phyloP scores from a whole-genome alignment of 2,329 filamentous ascomycete genomes.

The Aspergillus clavatus region DNA sequence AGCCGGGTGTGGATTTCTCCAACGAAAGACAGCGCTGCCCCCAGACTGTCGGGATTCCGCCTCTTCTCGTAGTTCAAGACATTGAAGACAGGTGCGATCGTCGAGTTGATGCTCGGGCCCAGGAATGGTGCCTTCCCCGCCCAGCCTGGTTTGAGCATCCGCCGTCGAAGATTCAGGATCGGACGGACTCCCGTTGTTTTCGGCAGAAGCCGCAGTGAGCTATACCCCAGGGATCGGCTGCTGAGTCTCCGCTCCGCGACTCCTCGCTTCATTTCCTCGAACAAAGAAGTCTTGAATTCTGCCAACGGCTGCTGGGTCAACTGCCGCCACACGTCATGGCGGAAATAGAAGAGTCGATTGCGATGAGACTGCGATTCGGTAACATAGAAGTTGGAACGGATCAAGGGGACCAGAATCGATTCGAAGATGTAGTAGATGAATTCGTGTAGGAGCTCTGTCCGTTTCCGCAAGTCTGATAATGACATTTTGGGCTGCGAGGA shows the following conservation, averaged over 20 bases:
- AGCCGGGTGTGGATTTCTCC: conserved; percentile 73
- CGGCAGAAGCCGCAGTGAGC: conserved; percentile 74
- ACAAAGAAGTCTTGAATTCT: conserved; percentile 65
- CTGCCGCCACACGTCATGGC: conserved; percentile 83
- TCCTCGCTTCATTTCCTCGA: conserved; percentile 66
- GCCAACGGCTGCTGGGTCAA: conserved; percentile 69
- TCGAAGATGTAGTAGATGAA: conserved; percentile 92
- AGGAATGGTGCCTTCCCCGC: conserved; percentile 50
- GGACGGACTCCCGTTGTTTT: conserved; percentile 72
- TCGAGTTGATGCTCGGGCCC: conserved; percentile 62
- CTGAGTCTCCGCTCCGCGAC: conserved; percentile 56
- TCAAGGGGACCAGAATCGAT: conserved; percentile 79
- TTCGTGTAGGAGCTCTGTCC: conserved; percentile 73
- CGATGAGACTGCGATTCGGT: conserved; percentile 81
- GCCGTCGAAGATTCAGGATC: conserved; percentile 78
- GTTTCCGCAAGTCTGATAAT: conserved; percentile 67
- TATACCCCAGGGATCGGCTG: conserved; percentile 65
- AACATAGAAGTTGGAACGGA: conserved; percentile 86
- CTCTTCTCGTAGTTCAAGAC: conserved; percentile 72
- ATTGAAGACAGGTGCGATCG: conserved; percentile 69
- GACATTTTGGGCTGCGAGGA: conserved; percentile 52
- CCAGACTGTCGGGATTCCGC: conserved; percentile 58
- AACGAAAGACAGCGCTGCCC: conserved; percentile 74
- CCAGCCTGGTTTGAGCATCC: conserved; percentile 46
- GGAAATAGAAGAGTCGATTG: conserved; percentile 84